Evolutionary conservation across 768 basidiomycete species (phyloP), one percentile per base, ranked within the genome.

Genomic region (Tricholoma sp.): DNA sequence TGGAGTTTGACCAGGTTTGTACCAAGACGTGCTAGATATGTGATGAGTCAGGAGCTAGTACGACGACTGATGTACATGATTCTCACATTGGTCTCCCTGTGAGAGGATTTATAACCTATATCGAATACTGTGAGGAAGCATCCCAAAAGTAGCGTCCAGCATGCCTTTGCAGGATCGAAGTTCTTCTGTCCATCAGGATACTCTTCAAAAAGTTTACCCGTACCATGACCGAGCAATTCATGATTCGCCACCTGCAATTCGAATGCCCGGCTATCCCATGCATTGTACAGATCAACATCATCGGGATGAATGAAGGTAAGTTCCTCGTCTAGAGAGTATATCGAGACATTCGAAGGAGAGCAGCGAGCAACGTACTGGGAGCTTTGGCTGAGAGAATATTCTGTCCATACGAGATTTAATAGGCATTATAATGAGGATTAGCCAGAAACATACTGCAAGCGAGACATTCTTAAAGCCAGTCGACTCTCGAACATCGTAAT

Each of bases 231-330:
- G 12, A 94, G 80, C 1, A 94, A 74, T 62, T 94, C 93, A 67
- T 94, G 93, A 65, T 91, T 93, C 10, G 93, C 93, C 17, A 95
- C 92, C 63, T 94, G 93, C 0, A 95, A 74, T 61, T 94, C 91
- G 63, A 94, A 94, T 0, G 90, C 83, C 15, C 81, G 78, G 34
- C 76, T 80, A 58, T 92, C 88, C 91, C 89, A 94, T 34, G 78
- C 74, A 62, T 88, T 85, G 72, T 89, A 93, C 12, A 90, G 72
- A 7, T 77, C 80, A 20, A 82, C 76, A 64, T 94, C 93, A 57
- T 86, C 84, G 9, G 88, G 87, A 51, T 89, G 87, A 52, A 94
- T 80, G 68, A 95, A 94, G 0, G 91, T 91, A 24, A 89, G 66
- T 65, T 85, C 82, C 66, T 94, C 87, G 57, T 85, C 88, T 89